These are phyloP conservation scores for Phytopythium ostracodes DNA, from an alignment of 352 stramenopile species.

Conservation along the genomic window DNA sequence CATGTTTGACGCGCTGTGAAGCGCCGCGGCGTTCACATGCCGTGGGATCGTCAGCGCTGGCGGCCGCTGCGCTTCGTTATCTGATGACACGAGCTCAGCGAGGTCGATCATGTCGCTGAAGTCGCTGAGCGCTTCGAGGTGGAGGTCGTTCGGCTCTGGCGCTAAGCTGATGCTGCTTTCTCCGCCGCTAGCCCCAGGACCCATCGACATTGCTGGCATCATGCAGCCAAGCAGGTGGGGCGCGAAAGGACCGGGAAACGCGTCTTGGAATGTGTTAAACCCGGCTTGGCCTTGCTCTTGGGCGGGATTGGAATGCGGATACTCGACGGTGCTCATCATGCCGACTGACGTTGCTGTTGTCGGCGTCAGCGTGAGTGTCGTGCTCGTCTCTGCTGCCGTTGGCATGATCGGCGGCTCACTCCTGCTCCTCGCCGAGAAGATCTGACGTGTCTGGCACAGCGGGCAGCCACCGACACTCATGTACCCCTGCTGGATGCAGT, in stretches of 20 bases:
- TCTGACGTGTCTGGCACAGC: slow-evolving; percentile 44
- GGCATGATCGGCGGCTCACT: not conserved
- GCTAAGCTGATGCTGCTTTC: slow-evolving; percentile 13
- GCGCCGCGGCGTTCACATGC: not conserved
- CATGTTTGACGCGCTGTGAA: not conserved
- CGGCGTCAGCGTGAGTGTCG: not conserved
- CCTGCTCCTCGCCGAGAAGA: slow-evolving; percentile 18
- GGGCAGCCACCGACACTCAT: slow-evolving; percentile 33
- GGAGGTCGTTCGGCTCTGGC: slow-evolving; percentile 24
- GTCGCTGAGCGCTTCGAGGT: slow-evolving; percentile 48
- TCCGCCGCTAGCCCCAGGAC: not conserved
- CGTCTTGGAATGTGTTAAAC: not conserved
- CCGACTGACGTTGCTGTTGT: not conserved
- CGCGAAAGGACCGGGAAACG: not conserved
- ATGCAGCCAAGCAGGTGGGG: not conserved
- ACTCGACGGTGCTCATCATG: not conserved
- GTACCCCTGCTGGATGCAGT: slow-evolving; percentile 47
- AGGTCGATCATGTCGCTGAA: slow-evolving; percentile 57
- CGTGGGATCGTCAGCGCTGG: not conserved
- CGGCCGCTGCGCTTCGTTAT: slow-evolving; percentile 16
- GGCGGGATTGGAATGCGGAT: not conserved
- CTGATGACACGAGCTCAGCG: slow-evolving; percentile 43
- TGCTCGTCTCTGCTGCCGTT: not conserved
- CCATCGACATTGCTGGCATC: not conserved
- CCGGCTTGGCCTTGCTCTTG: not conserved